These are phyloP conservation scores for Circinella umbellata DNA, from an alignment of 371 early-diverging fungal genomes.

Conservation along the genomic window DNA sequence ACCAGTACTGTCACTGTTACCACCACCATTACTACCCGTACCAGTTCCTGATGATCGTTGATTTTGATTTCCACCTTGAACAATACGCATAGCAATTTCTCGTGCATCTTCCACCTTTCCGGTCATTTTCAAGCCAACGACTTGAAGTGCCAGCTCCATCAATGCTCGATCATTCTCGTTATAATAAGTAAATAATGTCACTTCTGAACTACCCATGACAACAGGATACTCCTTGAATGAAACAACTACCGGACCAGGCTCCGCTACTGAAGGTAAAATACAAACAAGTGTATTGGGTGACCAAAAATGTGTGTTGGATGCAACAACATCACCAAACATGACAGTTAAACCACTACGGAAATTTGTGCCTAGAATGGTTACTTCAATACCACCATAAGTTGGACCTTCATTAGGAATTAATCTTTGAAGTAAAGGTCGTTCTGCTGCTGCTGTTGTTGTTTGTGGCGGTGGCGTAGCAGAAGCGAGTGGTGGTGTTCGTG, in stretches of 20 bases:
- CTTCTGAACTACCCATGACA: conserved; percentile 49
- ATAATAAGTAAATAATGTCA: conserved; percentile 64
- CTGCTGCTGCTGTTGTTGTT: conserved; percentile 30
- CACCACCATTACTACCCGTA: conserved; percentile 1
- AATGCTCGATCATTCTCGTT: conserved; percentile 84
- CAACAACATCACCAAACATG: conserved; percentile 64
- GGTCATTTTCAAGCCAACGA: conserved; percentile 84
- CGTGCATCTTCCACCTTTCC: conserved; percentile 78
- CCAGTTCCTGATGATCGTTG: conserved; percentile 21
- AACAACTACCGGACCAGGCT: conserved; percentile 82
- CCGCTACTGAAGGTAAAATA: conserved; percentile 76
- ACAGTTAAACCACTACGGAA: conserved; percentile 72
- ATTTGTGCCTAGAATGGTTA: conserved; percentile 81
- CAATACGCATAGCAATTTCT: conserved; percentile 78
- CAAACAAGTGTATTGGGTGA: conserved; percentile 81
- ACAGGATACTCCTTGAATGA: conserved; percentile 68
- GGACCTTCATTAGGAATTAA: conserved; percentile 83
- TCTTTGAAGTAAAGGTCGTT: conserved; percentile 53
- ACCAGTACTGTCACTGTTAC: not conserved
- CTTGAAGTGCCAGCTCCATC: conserved; percentile 88
- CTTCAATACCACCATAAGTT: conserved; percentile 82
- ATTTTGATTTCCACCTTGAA: conserved; percentile 61
- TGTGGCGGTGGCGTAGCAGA: conserved; percentile 25
- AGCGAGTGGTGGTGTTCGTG: conserved; percentile 14
- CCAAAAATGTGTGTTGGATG: conserved; percentile 71